These are phyloP conservation scores for Diutina mesorugosa DNA, from an alignment of 1,139 yeast genomes.

Conservation along the genomic window DNA sequence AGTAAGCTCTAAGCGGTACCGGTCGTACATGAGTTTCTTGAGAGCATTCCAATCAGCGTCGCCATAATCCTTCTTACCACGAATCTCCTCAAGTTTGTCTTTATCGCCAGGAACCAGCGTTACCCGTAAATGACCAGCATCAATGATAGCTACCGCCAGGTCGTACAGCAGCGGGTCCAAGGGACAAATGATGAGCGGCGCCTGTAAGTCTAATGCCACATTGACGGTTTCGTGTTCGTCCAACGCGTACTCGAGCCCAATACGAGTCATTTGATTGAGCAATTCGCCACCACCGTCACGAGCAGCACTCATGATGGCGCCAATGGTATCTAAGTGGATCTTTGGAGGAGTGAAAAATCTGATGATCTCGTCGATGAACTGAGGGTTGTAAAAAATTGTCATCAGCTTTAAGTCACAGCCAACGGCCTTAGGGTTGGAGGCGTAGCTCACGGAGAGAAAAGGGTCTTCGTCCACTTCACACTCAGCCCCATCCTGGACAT, in stretches of 20 bases:
- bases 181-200: conserved; percentile 87
- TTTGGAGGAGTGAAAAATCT: conserved; percentile 80
- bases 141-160: conserved; percentile 83
- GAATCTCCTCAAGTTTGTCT: conserved; percentile 57
- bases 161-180: conserved; percentile 67
- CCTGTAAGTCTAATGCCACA: conserved; percentile 77
- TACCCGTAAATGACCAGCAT: conserved; percentile 91
- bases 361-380: conserved; percentile 62
- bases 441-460: conserved; percentile 73
- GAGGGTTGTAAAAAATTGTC: conserved; percentile 80
- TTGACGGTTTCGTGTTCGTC: conserved; percentile 90
- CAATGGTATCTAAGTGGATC: conserved; percentile 76
- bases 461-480: conserved; percentile 27
- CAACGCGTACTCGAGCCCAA: conserved; percentile 85
- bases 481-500: conserved; percentile 15
- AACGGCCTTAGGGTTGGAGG: conserved; percentile 70
- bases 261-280: conserved; percentile 61
- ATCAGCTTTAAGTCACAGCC: conserved; percentile 70
- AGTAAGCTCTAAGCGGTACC: conserved; percentile 60
- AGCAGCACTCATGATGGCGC: conserved; percentile 89
- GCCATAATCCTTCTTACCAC: conserved; percentile 53
- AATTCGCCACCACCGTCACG: conserved; percentile 33
- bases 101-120: conserved; percentile 71
- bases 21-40: conserved; percentile 79
- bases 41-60: conserved; percentile 61